A percentile compares a stretch with the other conserved stretches of the same genome.
Evolutionary conservation across 768 basidiomycete species (phyloP).

Genomic region (Leccinum boreale): DNA sequence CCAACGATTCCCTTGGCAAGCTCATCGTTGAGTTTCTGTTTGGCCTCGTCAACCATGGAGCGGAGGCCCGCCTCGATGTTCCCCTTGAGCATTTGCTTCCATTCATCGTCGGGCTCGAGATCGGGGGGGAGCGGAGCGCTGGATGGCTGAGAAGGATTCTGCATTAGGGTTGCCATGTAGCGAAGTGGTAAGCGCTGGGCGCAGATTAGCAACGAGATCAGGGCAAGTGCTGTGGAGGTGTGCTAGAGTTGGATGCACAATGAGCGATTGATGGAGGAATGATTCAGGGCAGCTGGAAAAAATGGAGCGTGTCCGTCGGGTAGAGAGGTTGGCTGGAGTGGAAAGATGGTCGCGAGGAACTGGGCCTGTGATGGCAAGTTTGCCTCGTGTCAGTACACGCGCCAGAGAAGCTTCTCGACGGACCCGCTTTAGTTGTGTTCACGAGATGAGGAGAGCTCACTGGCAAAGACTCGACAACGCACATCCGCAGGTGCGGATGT

Average conservation of each 20-base stretch:
- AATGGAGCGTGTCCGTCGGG: constrained; percentile 17
- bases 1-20: constrained; percentile 42
- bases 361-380: constrained; percentile 37
- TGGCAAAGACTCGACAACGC: background rate
- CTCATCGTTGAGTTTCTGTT: constrained; percentile 51
- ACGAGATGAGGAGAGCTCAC: constrained; percentile 13
- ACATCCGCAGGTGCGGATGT: constrained; percentile 18
- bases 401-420: constrained; percentile 31
- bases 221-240: background rate
- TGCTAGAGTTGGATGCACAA: background rate
- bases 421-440: background rate
- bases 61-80: constrained; percentile 48
- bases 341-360: constrained; percentile 20
- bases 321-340: constrained; percentile 11
- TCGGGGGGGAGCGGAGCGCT: constrained; percentile 17
- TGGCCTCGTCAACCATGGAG: constrained; percentile 55
- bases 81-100: constrained; percentile 47
- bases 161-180: constrained; percentile 25
- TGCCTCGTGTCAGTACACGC: constrained; percentile 60
- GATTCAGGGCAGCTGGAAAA: constrained; percentile 9
- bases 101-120: constrained; percentile 52
- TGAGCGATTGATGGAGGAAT: constrained; percentile 1
- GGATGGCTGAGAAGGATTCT: constrained; percentile 11
- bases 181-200: constrained; percentile 2
- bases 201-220: constrained; percentile 5